A percentile compares a stretch with the other conserved stretches of the same genome.
phyloP scores from a whole-genome alignment of 1,139 yeast genomes.

The Saccharomycopsis crataegensis region DNA sequence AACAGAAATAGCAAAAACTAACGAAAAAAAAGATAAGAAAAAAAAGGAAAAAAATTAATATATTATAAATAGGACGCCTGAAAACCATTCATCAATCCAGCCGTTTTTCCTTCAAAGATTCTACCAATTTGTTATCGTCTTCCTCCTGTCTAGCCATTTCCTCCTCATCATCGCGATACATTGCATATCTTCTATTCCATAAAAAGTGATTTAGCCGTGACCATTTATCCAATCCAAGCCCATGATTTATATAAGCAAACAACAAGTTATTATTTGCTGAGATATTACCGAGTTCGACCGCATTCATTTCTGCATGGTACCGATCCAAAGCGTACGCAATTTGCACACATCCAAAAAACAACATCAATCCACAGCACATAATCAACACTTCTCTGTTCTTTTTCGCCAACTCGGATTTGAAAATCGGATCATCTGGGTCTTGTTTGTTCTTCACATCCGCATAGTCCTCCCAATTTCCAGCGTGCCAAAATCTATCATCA shows the following conservation, averaged over 20 bases:
- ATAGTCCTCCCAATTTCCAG: slow-evolving; percentile 71
- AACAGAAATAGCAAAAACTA: background rate
- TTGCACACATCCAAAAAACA: slow-evolving; percentile 11
- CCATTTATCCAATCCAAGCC: slow-evolving; percentile 43
- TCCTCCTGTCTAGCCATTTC: slow-evolving; percentile 18
- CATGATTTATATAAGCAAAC: slow-evolving; percentile 45
- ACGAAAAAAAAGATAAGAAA: background rate
- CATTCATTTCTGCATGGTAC: slow-evolving; percentile 2
- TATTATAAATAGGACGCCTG: background rate
- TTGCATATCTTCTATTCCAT: slow-evolving; percentile 45
- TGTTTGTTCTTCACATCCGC: slow-evolving; percentile 19
- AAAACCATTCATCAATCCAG: background rate
- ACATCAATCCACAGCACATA: slow-evolving; percentile 3
- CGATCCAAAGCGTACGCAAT: slow-evolving; percentile 13
- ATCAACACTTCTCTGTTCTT: slow-evolving; percentile 16
- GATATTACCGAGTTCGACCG: slow-evolving; percentile 32
- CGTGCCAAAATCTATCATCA: slow-evolving; percentile 51
- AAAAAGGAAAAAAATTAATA: background rate
- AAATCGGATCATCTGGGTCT: slow-evolving; percentile 9
- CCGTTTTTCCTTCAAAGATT: background rate
- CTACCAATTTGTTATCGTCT: slow-evolving; percentile 11
- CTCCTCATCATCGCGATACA: slow-evolving; percentile 28
- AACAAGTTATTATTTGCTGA: slow-evolving; percentile 40
- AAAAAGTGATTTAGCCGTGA: slow-evolving; percentile 52
- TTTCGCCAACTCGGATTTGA: slow-evolving; percentile 12